Evolutionary conservation across 208 protist genomes (phyloP).

Genomic region (Acanthamoeba healyi): DNA sequence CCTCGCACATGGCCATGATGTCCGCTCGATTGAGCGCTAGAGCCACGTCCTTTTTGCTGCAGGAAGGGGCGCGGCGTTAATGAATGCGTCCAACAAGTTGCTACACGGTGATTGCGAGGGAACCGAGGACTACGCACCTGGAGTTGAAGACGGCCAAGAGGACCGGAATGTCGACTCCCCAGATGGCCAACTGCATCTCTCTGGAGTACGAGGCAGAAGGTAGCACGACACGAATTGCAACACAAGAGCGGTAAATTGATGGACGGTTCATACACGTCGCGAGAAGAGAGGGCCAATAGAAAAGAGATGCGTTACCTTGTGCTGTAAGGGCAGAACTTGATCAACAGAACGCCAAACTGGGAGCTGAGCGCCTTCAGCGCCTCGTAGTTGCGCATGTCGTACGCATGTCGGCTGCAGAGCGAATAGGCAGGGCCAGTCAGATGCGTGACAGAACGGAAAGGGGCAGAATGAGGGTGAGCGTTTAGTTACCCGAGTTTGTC

Average conservation of each 20-base stretch:
- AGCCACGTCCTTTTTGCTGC: no score
- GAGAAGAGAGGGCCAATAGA: no score
- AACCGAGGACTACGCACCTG: not conserved
- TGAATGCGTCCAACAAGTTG: no score
- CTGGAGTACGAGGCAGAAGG: not conserved
- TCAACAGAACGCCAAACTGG: not conserved
- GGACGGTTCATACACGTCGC: no score
- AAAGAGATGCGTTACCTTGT: not conserved
- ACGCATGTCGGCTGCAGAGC: not conserved
- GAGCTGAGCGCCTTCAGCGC: not conserved
- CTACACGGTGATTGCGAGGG: no score
- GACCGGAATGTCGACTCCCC: constrained; percentile 42
- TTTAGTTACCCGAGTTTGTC: constrained; percentile 41
- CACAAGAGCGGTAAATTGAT: not conserved
- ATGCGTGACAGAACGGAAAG: no score
- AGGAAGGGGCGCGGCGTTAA: no score
- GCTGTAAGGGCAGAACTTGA: constrained; percentile 40
- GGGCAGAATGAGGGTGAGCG: no score
- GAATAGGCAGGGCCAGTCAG: no score
- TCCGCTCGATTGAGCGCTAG: no score
- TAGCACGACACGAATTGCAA: no score
- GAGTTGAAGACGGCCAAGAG: constrained; percentile 3
- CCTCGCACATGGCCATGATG: not conserved
- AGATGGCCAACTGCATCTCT: not conserved
- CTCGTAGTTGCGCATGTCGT: constrained; percentile 11